Conservation (phyloP, 2,329 filamentous ascomycete genomes). For the Colletotrichum brevisporum region DNA sequence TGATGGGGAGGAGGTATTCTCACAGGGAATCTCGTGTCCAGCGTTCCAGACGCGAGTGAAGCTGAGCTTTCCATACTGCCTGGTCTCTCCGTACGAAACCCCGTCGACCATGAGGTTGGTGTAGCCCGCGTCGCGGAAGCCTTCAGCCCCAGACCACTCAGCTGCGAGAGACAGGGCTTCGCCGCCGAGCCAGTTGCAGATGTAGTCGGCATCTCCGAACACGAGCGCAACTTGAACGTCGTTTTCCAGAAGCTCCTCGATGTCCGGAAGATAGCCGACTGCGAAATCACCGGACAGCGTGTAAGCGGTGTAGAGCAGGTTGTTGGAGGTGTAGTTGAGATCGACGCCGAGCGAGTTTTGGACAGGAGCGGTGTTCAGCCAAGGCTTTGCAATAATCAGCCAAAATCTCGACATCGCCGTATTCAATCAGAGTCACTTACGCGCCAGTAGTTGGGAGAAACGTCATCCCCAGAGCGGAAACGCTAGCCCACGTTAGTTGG, state of each 20-base stretch:
- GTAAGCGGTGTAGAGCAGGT: slow-evolving; percentile 28
- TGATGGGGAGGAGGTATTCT: background rate
- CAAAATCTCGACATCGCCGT: too few relatives aligned
- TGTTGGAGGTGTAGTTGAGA: slow-evolving; percentile 62
- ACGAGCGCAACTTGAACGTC: slow-evolving; percentile 69
- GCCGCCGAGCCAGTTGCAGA: slow-evolving; percentile 66
- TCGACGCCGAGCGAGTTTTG: slow-evolving; percentile 74
- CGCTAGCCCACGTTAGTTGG: background rate
- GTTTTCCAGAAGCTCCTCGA: slow-evolving; percentile 60
- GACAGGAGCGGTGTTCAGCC: slow-evolving; percentile 51
- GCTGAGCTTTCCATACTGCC: slow-evolving; percentile 75
- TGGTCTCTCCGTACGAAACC: slow-evolving; percentile 73
- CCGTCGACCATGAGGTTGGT: slow-evolving; percentile 72
- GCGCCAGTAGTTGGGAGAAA: slow-evolving; percentile 17
- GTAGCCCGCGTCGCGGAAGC: slow-evolving; percentile 75
- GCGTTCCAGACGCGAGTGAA: slow-evolving; percentile 70
- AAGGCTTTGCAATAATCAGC: background rate
- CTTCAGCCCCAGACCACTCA: slow-evolving; percentile 69
- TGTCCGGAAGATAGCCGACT: slow-evolving; percentile 23
- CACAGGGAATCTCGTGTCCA: slow-evolving; percentile 56
- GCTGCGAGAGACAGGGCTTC: slow-evolving; percentile 67
- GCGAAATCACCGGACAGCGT: slow-evolving; percentile 26
- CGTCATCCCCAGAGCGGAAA: slow-evolving; percentile 18
- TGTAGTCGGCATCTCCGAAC: slow-evolving; percentile 70
- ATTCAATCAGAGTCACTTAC: slow-evolving; percentile 2